Base-by-base conservation (phyloP, 768 basidiomycete species). In the Pulveroboletus sp. region DNA sequence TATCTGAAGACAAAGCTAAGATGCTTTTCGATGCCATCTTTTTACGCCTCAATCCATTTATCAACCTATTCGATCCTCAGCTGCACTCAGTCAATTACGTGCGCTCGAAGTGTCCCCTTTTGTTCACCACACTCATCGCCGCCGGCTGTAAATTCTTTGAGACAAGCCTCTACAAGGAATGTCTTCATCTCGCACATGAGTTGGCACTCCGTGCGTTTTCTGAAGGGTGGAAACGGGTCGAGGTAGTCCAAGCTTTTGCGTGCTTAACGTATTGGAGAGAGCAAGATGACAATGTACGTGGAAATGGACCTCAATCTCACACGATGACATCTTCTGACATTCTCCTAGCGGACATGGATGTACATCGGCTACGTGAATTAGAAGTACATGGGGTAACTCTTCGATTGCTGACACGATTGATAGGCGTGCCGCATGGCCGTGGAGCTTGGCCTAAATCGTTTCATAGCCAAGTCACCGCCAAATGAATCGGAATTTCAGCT, bases 241-340 rank as follows among this genome's bases (percentile, higher is more conserved):
- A 93, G 68, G 83, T 92, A 19, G 86, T 89, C 5, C 93, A 95
- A 68, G 89, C 90, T 23, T 89, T 92, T 64, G 85, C 87, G 17
- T 91, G 89, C 59, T 73, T 94, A 52, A 89, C 85, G 32, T 94
- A 93, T 68, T 94, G 90, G 89, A 85, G 80, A 63, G 88, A 90
- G 58, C 86, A 90, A 34, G 83, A 88, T 54, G 93, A 95, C 58
- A 87, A 82, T 47, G 86, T 87, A 55, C 40, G 78, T 65, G 48
- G 40, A 53, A 46, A 48, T 49, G 31, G 46, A 45, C 37, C 41
- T 24, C 45, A 20, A 26, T 51, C 13, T 17, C 34, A 20, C 17
- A 27, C 35, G 26, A 29, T 31, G 36, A 43, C 22, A n/a, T n/a
- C 31, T 52, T 4, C 51, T 68, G 50, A 63, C 38, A 43, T 49